Evolutionary conservation across 805 yeast species (phyloP).

Genomic region (Wickerhamiella allomyrinae): DNA sequence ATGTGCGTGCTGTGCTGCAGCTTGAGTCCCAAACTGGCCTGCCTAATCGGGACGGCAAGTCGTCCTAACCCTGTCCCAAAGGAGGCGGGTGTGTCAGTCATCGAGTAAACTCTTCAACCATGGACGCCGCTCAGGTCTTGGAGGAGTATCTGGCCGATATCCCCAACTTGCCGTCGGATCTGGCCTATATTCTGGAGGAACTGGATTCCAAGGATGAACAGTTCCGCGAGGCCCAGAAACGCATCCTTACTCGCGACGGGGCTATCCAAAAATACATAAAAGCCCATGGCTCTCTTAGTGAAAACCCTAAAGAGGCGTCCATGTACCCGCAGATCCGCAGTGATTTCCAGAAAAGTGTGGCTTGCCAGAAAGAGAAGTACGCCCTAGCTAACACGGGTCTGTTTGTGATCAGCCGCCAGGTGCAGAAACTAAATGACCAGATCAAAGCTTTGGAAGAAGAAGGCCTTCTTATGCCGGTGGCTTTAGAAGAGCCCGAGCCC

Average conservation of each 20-base stretch:
- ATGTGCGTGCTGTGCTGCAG: too few relatives aligned
- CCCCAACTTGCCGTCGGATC: slow-evolving; percentile 77
- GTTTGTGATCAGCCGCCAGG: slow-evolving; percentile 60
- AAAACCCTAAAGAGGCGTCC: slow-evolving; percentile 67
- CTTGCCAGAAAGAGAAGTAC: slow-evolving; percentile 64
- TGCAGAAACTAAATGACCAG: slow-evolving; percentile 58
- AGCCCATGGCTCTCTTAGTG: slow-evolving; percentile 66
- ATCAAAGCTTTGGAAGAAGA: slow-evolving; percentile 63
- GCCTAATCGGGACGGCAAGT: too few relatives aligned
- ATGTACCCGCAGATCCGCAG: slow-evolving; percentile 51
- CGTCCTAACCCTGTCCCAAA: too few relatives aligned
- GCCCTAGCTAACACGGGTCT: slow-evolving; percentile 72
- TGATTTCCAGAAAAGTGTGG: slow-evolving; percentile 45
- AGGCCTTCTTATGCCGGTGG: slow-evolving; percentile 49
- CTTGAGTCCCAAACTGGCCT: too few relatives aligned
- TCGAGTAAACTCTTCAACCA: slow-evolving; percentile 18
- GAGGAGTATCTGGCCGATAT: slow-evolving; percentile 51
- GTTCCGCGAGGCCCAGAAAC: slow-evolving; percentile 49
- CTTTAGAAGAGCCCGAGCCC: slow-evolving; percentile 10
- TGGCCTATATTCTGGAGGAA: slow-evolving; percentile 68
- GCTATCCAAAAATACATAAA: slow-evolving; percentile 70
- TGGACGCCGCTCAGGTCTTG: slow-evolving; percentile 83
- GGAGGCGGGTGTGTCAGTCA: too few relatives aligned
- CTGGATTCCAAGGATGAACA: slow-evolving; percentile 53
- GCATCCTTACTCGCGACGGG: slow-evolving; percentile 57